These are phyloP conservation scores for Phytophthora fragariae DNA, from an alignment of 352 stramenopile species.

Conservation along the genomic window DNA sequence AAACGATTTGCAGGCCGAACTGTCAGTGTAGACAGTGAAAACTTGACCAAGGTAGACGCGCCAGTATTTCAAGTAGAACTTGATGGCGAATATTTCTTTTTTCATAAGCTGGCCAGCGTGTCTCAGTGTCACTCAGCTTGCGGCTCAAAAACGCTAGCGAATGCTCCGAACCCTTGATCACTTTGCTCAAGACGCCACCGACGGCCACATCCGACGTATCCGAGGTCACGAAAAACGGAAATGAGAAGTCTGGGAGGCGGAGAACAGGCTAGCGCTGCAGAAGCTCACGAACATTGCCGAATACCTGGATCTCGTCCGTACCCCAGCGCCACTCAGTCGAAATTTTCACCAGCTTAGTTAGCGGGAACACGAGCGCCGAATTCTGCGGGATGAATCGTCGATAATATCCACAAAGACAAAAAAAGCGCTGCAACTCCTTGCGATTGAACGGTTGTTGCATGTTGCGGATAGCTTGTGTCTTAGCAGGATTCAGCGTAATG, in stretches of 20 bases:
- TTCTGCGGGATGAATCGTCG: neutral
- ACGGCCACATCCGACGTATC: too few relatives aligned
- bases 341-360: neutral
- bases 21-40: too few relatives aligned
- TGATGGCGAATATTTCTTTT: neutral
- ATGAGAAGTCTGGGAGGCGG: too few relatives aligned
- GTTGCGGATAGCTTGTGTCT: neutral
- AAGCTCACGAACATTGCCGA: neutral
- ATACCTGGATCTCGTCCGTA: neutral
- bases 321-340: neutral
- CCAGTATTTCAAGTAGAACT: too few relatives aligned
- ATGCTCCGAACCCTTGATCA: too few relatives aligned
- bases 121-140: too few relatives aligned
- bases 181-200: too few relatives aligned
- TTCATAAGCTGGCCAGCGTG: too few relatives aligned
- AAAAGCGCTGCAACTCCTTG: neutral
- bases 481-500: neutral
- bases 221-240: too few relatives aligned
- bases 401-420: neutral
- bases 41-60: too few relatives aligned
- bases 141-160: too few relatives aligned
- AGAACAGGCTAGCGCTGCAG: neutral
- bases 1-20: too few relatives aligned
- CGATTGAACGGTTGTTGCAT: neutral
- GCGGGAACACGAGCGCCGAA: neutral